phyloP scores from a whole-genome alignment of 2,329 filamentous ascomycete species.

The Fusarium gaditjirri region DNA sequence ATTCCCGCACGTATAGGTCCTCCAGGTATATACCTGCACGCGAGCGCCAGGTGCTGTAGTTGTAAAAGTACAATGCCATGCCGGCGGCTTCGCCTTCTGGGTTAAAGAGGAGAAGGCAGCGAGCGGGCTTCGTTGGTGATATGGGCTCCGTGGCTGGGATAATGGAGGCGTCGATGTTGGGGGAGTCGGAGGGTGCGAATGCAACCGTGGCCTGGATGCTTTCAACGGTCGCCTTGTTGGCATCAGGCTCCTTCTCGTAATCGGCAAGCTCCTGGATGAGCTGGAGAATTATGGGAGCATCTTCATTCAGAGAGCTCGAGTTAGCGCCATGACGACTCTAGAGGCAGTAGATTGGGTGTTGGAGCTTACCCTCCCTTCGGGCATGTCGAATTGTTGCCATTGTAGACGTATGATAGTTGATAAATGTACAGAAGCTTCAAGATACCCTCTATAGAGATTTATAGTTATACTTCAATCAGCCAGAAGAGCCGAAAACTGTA shows the following conservation, averaged over 20 bases:
- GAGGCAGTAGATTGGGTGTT: neutral
- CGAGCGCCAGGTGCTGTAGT: conserved; percentile 94
- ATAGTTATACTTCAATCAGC: neutral
- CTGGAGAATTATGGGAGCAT: conserved; percentile 81
- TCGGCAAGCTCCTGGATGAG: conserved; percentile 87
- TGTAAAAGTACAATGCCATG: conserved; percentile 94
- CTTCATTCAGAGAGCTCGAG: conserved; percentile 62
- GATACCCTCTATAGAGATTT: conserved; percentile 3
- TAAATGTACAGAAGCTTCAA: neutral
- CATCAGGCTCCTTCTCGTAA: conserved; percentile 82
- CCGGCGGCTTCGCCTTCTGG: conserved; percentile 65
- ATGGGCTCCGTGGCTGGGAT: conserved; percentile 63
- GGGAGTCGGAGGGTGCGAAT: conserved; percentile 69
- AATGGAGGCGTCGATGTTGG: conserved; percentile 51
- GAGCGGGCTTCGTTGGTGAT: conserved; percentile 70
- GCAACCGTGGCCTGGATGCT: conserved; percentile 80
- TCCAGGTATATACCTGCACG: conserved; percentile 91
- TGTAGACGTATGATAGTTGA: conserved; percentile 16
- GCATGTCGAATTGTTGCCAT: conserved; percentile 44
- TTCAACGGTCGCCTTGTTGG: conserved; percentile 81
- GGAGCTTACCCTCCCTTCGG: conserved; percentile 38
- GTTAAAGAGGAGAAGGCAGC: conserved; percentile 75
- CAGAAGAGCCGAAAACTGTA: neutral
- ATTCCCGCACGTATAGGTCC: conserved; percentile 84
- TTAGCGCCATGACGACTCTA: conserved; percentile 20